These are phyloP conservation scores for Prosopis cineraria DNA, from an alignment of 306 rosid genomes.

Conservation along the genomic window DNA sequence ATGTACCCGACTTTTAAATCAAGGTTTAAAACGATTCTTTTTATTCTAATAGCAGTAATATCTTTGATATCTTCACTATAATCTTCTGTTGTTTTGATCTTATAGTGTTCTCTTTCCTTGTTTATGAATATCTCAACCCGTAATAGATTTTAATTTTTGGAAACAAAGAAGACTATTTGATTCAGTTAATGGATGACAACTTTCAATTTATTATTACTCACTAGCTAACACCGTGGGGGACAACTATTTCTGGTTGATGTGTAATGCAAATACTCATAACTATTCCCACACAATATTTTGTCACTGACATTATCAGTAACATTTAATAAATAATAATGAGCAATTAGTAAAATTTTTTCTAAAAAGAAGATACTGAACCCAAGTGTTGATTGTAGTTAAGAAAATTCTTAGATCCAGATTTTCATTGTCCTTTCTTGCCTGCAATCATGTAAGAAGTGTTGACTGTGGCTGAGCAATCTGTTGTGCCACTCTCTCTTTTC, in stretches of 20 bases:
- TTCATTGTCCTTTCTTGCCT: neutral
- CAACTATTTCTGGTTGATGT: constrained; percentile 1
- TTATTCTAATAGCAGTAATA: neutral
- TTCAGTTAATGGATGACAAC: constrained; percentile 14
- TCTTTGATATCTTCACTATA: constrained; percentile 2
- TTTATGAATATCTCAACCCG: neutral
- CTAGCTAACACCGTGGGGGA: constrained; percentile 1
- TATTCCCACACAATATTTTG: neutral
- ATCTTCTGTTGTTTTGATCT: neutral
- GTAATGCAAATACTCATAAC: neutral
- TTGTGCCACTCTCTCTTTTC: neutral
- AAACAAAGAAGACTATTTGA: neutral
- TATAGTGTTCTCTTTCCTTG: neutral
- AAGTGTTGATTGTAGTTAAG: neutral
- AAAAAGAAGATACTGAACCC: neutral
- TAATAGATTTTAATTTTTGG: neutral
- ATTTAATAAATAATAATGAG: neutral
- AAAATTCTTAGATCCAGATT: neutral
- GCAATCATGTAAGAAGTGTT: neutral
- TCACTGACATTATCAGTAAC: neutral
- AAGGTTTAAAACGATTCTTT: constrained; percentile 48
- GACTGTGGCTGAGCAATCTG: neutral
- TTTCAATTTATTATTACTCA: neutral
- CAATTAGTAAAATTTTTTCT: neutral
- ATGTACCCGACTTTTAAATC: constrained; percentile 74